A percentile compares a stretch with the other conserved stretches of the same genome.
phyloP scores from a whole-genome alignment of 2,329 filamentous ascomycete genomes.

The Aspergillus hortae region DNA sequence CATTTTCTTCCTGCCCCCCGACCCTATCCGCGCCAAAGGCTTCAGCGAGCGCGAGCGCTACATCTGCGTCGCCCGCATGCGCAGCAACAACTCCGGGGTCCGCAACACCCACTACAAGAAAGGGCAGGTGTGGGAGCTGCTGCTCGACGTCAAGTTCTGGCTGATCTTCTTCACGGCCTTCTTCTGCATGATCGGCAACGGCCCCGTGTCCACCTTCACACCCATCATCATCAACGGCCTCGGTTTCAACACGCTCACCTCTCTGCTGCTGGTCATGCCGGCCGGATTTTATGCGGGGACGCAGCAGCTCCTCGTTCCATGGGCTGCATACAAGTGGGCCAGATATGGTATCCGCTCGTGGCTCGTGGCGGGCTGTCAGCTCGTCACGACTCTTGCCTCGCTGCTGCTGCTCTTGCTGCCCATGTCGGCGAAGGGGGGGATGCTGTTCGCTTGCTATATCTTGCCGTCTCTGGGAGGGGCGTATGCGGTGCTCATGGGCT shows the following conservation, averaged over 20 bases:
- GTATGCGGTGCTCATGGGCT: slow-evolving; percentile 51
- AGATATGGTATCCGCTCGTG: slow-evolving; percentile 27
- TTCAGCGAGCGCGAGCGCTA: slow-evolving; percentile 33
- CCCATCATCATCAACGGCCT: slow-evolving; percentile 47
- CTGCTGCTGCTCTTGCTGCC: slow-evolving; percentile 46
- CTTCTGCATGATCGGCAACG: slow-evolving; percentile 44
- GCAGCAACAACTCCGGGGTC: slow-evolving; percentile 26
- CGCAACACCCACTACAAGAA: slow-evolving; percentile 45
- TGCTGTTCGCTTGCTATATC: slow-evolving; percentile 50
- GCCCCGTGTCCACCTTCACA: slow-evolving; percentile 44
- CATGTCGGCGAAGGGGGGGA: slow-evolving; percentile 37
- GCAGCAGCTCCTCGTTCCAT: slow-evolving; percentile 39
- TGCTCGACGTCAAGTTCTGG: slow-evolving; percentile 11
- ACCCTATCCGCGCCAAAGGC: slow-evolving; percentile 41
- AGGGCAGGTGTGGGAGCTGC: slow-evolving; percentile 34
- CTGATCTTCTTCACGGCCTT: slow-evolving; percentile 36
- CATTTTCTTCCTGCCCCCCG: slow-evolving; percentile 38
- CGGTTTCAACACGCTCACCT: slow-evolving; percentile 44
- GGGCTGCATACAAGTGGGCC: slow-evolving; percentile 37
- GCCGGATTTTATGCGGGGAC: slow-evolving; percentile 37
- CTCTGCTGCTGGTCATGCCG: slow-evolving; percentile 43
- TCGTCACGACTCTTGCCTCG: slow-evolving; percentile 41
- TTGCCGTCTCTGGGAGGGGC: slow-evolving; percentile 44
- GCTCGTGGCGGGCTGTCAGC: slow-evolving; percentile 39
- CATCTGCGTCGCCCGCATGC: slow-evolving; percentile 24